Conservation (phyloP, 257 asterid species). For the Rubia yunnanensis region DNA sequence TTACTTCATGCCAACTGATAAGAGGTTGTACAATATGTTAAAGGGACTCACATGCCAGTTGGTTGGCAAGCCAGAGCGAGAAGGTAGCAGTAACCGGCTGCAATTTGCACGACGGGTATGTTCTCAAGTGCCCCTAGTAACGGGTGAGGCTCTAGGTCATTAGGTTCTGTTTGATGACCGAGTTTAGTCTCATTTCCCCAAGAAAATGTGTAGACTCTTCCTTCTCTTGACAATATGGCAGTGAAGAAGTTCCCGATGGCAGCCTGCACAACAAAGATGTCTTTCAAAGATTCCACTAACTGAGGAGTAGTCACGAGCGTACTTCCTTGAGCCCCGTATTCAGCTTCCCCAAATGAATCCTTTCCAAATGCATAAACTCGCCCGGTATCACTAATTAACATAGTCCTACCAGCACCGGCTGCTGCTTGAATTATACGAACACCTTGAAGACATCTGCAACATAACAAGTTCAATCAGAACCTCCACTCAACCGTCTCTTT, state of each 20-base stretch:
- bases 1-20: background rate
- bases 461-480: constrained; percentile 24
- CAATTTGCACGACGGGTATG: constrained; percentile 88
- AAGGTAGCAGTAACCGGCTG: constrained; percentile 98
- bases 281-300: constrained; percentile 82
- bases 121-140: constrained; percentile 78
- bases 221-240: constrained; percentile 90
- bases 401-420: constrained; percentile 86
- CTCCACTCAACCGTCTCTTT: constrained; percentile 2
- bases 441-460: constrained; percentile 80
- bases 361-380: constrained; percentile 87
- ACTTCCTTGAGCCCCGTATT: constrained; percentile 70
- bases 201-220: constrained; percentile 82
- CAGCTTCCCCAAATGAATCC: constrained; percentile 84
- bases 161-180: constrained; percentile 83
- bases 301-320: constrained; percentile 60
- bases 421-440: constrained; percentile 86
- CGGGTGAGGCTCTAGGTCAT: constrained; percentile 75
- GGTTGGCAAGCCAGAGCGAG: constrained; percentile 97
- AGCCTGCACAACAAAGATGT: constrained; percentile 93
- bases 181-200: constrained; percentile 94
- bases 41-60: constrained; percentile 69
- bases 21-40: background rate
- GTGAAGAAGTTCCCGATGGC: constrained; percentile 96
- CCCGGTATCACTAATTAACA: constrained; percentile 81